A percentile compares a stretch with the other conserved stretches of the same genome.
phyloP scores from a whole-genome alignment of 164 flowering plant species.

The Vitis labrusca region DNA sequence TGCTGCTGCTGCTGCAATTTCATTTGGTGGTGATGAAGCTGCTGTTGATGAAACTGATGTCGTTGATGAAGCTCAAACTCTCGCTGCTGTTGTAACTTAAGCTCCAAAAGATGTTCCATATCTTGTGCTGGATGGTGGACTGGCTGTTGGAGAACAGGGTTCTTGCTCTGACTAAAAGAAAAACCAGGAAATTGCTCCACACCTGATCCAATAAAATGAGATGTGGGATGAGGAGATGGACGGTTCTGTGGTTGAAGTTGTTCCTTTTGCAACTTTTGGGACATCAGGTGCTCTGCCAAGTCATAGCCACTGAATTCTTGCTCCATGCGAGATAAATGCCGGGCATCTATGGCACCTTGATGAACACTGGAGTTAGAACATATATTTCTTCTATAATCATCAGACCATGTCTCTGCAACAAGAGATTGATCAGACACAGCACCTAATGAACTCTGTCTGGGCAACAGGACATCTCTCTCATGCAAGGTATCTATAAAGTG shows the following conservation, averaged over 20 bases:
- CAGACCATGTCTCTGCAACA: constrained; percentile 60
- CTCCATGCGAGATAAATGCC: constrained; percentile 37
- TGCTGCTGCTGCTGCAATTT: constrained; percentile 3
- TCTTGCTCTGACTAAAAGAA: constrained; percentile 5
- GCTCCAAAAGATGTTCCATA: constrained; percentile 17
- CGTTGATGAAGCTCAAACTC: neutral
- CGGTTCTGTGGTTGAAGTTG: constrained; percentile 34
- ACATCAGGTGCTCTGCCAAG: constrained; percentile 50
- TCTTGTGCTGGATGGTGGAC: neutral
- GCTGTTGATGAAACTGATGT: constrained; percentile 1
- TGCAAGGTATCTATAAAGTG: no score
- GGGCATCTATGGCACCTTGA: constrained; percentile 44
- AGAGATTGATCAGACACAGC: constrained; percentile 35
- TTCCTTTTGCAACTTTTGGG: constrained; percentile 56
- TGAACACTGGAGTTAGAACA: constrained; percentile 29
- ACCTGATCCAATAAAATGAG: neutral
- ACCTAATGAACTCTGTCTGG: constrained; percentile 17
- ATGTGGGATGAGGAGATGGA: no score
- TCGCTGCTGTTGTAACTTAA: constrained; percentile 15
- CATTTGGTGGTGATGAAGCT: constrained; percentile 1
- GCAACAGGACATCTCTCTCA: constrained; percentile 22
- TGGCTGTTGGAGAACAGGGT: neutral
- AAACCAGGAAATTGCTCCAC: constrained; percentile 6
- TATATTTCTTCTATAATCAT: constrained; percentile 35
- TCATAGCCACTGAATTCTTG: constrained; percentile 45